Base-by-base conservation (phyloP, 805 yeast genomes). In the Helenozyma baotianmanensis region DNA sequence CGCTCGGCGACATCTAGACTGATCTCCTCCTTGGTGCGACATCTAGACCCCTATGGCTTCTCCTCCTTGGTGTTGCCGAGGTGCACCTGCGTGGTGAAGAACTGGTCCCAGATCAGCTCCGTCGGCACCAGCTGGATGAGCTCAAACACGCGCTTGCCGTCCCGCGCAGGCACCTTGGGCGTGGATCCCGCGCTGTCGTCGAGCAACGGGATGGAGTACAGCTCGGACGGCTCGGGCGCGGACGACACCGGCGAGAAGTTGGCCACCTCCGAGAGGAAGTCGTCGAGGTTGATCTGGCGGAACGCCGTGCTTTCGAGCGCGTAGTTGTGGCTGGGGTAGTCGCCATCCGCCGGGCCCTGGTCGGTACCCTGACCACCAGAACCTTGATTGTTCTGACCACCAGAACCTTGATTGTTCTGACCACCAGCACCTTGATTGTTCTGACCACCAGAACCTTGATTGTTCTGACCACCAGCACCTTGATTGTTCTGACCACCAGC, bases 51-150 rank as follows among this genome's bases (percentile, higher is more conserved):
- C 10, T 9, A 3, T 8, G 29, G 14, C 9, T 27, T 22, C n/a
- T 21, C 23, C 25, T 23, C 29, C 15, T 8, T n/a, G 12, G 22
- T 27, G 22, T 13, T 12, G 28, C 30, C 15, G 21, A 32, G 25
- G 35, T 30, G 26, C 29, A 23, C 9, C 21, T 32, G 23, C 23
- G 19, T 36, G 5, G 72, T 58, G 49, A 78, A 76, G 43, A 75
- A 74, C 43, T 77, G 82, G 32, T 78, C 85, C 83, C 86, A 80
- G 21, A 80, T 78, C 16, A 78, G 64, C 35, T 80, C 86, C 2
- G 76, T 70, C 4, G 82, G 79, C 29, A 78, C 72, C 50, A 74
- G 81, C 46, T 70, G 73, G 39, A 81, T 70, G 62, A 81, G 58
- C 45, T 79, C 83, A 48, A 68, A 76, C 14, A 79, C 70, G 31